Evolutionary conservation across 148 eudicot genomes (phyloP), one percentile per base, ranked within the genome.

Genomic region (Amaranthus hypochondriacus): DNA sequence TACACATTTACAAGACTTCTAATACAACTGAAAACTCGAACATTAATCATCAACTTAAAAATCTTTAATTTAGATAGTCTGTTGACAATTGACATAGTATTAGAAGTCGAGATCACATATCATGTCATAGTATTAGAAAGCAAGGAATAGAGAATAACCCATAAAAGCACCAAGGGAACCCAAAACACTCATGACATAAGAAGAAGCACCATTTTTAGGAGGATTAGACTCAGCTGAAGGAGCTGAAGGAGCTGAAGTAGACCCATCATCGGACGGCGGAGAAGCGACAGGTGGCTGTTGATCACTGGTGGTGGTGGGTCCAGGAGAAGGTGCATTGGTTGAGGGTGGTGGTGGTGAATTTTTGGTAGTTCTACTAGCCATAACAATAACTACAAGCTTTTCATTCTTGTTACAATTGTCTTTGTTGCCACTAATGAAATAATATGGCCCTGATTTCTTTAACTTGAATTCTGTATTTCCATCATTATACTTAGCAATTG

Each of bases 341-440:
- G 43, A 21, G 49, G 76, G 50, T 14, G 68, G 62, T 44, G 75
- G n/a, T 1, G 80, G 57, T 3, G 83, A 59, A 28, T 11, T 39
- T 9, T 75, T 77, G 43, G 21, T 60, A 72, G 39, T 79, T 47
- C 98, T 79, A 55, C 90, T 88, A 50, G 98, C 94, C 87, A 93
- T 28, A 6, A 93, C 98, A 6, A 90, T 79, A 3, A 89, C 84
- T 0, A 68, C 60, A 76, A 93, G 43, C 82, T 90, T 93, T 72
- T 93, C 89, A 18, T 93, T 90, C 76, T 89, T 90, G 64, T 66
- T 83, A 57, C 98, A 93, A 73, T 86, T 82, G 46, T 90, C 92
- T 56, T 79, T 74, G 59, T 86, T 80, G 10, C 98, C 96, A 61
- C 96, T 90, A 15, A 93, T 88, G 94, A 93, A 93, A 85, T 89